Evolutionary conservation across 257 asterid species (phyloP).

Genomic region (Solanum bulbocastanum): DNA sequence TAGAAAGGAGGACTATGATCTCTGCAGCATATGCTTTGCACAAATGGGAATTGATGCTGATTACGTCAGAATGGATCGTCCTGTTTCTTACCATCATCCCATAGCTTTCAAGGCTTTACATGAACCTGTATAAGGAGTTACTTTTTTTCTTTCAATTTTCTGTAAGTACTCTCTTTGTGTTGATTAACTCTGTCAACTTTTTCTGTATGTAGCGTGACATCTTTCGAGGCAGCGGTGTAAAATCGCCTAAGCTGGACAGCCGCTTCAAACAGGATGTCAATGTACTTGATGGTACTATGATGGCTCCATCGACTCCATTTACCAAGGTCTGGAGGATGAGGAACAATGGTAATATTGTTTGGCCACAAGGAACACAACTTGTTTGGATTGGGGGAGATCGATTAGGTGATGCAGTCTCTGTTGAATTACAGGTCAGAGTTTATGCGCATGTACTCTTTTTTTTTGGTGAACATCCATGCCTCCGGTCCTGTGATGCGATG

Average conservation of each 20-base stretch:
- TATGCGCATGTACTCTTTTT: background rate
- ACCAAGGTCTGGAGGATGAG: slow-evolving; percentile 96
- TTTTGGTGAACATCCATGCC: background rate
- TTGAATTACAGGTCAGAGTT: slow-evolving; percentile 47
- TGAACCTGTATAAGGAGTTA: slow-evolving; percentile 23
- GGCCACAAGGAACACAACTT: slow-evolving; percentile 77
- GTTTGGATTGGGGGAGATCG: slow-evolving; percentile 90
- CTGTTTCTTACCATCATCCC: slow-evolving; percentile 24
- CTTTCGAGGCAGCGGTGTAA: slow-evolving; percentile 17
- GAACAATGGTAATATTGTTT: slow-evolving; percentile 61
- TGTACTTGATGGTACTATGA: slow-evolving; percentile 67
- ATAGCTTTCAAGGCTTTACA: slow-evolving; percentile 18
- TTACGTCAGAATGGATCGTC: slow-evolving; percentile 54
- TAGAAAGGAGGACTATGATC: slow-evolving; percentile 75
- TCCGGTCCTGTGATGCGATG: background rate
- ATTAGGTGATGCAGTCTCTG: slow-evolving; percentile 34
- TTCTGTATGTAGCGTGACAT: slow-evolving; percentile 22
- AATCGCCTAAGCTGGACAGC: slow-evolving; percentile 47
- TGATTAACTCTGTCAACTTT: background rate
- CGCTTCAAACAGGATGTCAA: slow-evolving; percentile 70
- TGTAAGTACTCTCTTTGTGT: background rate
- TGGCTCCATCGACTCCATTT: slow-evolving; percentile 72
- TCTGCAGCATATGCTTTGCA: slow-evolving; percentile 64
- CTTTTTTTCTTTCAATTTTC: background rate
- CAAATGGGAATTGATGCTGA: slow-evolving; percentile 46